Conservation (phyloP, 2,329 filamentous ascomycete species). For the Arthrinium puccinioides region DNA sequence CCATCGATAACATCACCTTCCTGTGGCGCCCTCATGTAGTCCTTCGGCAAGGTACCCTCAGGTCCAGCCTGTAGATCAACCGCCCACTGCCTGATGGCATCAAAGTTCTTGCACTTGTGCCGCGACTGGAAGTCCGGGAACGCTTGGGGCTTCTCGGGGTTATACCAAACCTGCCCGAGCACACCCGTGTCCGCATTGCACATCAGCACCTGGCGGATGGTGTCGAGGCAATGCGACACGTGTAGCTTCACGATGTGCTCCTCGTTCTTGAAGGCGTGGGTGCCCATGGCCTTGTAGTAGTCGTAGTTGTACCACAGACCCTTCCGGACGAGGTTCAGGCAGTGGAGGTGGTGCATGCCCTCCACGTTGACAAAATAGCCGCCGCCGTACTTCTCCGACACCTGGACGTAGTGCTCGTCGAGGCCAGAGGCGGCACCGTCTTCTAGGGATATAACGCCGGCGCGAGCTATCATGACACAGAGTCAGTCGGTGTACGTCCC, state of each 20-base stretch:
- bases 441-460: conserved; percentile 39
- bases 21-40: conserved; percentile 26
- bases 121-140: conserved; percentile 57
- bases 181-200: conserved; percentile 54
- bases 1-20: neutral
- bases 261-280: conserved; percentile 45
- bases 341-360: conserved; percentile 50
- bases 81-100: conserved; percentile 45
- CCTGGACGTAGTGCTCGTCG: conserved; percentile 45
- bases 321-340: conserved; percentile 54
- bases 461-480: conserved; percentile 13
- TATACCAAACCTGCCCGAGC: conserved; percentile 54
- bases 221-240: conserved; percentile 55
- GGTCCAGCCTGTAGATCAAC: conserved; percentile 42
- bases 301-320: conserved; percentile 51
- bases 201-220: conserved; percentile 55
- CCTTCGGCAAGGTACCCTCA: conserved; percentile 22
- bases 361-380: conserved; percentile 52
- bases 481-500: too few species aligned
- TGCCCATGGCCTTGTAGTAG: conserved; percentile 37
- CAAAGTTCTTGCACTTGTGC: conserved; percentile 52
- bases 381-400: conserved; percentile 47
- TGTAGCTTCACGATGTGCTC: conserved; percentile 48
- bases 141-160: conserved; percentile 33
- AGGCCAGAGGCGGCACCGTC: conserved; percentile 45